Conservation (phyloP, 2,329 filamentous ascomycete genomes). For the Penicillium hordei region DNA sequence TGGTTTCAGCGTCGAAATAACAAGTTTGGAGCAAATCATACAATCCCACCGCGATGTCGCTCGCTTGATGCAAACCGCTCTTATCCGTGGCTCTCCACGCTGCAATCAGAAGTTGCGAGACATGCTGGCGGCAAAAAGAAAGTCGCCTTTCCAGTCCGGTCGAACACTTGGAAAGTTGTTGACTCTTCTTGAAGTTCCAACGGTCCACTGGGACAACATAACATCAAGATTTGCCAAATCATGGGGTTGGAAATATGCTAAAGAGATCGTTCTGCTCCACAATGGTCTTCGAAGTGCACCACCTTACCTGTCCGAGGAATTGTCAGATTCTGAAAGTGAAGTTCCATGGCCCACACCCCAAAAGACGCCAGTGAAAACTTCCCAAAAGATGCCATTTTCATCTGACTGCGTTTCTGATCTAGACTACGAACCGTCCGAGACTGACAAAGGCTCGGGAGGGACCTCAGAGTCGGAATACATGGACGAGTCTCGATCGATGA, state of each 20-base stretch:
- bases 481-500: not conserved
- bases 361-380: not conserved
- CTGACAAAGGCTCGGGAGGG: not conserved
- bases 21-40: slow-evolving; percentile 22
- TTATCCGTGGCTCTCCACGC: slow-evolving; percentile 8
- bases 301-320: not conserved
- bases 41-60: slow-evolving; percentile 19
- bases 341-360: not conserved
- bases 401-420: not conserved
- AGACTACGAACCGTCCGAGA: not conserved
- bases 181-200: slow-evolving; percentile 20
- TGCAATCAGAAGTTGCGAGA: slow-evolving; percentile 16
- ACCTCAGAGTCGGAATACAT: not conserved
- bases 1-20: slow-evolving; percentile 28
- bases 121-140: slow-evolving; percentile 8
- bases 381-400: not conserved
- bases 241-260: slow-evolving; percentile 16
- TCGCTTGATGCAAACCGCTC: slow-evolving; percentile 28
- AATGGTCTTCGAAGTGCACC: not conserved
- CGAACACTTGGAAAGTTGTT: slow-evolving; percentile 26
- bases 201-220: slow-evolving; percentile 21
- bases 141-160: slow-evolving; percentile 15
- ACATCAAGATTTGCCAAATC: slow-evolving; percentile 22
- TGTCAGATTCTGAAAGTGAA: slow-evolving; percentile 3
- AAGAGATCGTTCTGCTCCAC: not conserved